Percentiles rank a stretch among this genome's conserved stretches.
These are phyloP conservation scores for Aspergillus flavus DNA, from an alignment of 2,329 filamentous ascomycete species.

Conservation along the genomic window DNA sequence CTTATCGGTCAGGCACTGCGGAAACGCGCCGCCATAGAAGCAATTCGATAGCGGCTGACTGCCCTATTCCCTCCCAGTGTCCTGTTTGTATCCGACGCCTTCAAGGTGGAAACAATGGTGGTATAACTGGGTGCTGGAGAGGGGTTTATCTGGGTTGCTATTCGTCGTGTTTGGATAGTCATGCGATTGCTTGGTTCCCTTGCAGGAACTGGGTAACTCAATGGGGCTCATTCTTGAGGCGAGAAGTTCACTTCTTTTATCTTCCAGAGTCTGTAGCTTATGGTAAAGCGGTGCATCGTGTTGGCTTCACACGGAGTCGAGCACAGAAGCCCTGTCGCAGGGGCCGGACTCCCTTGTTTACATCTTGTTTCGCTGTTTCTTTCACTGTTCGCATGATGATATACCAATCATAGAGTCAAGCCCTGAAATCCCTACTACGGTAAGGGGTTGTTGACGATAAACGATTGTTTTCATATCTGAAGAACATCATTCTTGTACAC, in stretches of 20 bases:
- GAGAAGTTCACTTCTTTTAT: slow-evolving; percentile 67
- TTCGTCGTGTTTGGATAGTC: slow-evolving; percentile 95
- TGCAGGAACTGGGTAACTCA: slow-evolving; percentile 76
- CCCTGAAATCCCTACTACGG: slow-evolving; percentile 69
- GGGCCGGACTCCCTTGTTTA: slow-evolving; percentile 59
- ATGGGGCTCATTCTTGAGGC: slow-evolving; percentile 99
- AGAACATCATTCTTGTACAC: slow-evolving; percentile 34
- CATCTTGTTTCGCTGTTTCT: slow-evolving; percentile 5
- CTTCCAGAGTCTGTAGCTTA: slow-evolving; percentile 55
- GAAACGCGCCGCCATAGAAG: slow-evolving; percentile 99
- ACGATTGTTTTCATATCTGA: slow-evolving; percentile 54
- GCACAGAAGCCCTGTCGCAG: slow-evolving; percentile 68
- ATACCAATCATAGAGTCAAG: slow-evolving; percentile 96
- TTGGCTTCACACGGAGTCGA: slow-evolving; percentile 23
- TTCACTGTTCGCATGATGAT: slow-evolving; percentile 80
- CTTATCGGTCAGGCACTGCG: slow-evolving; percentile 62
- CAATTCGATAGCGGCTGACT: slow-evolving; percentile 79
- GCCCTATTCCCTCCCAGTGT: slow-evolving; percentile 52
- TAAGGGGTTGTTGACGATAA: slow-evolving; percentile 51
- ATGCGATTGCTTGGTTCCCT: slow-evolving; percentile 83
- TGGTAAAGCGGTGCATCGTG: slow-evolving; percentile 51
- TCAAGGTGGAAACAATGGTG: slow-evolving; percentile 41
- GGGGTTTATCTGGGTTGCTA: slow-evolving; percentile 57
- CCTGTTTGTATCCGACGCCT: slow-evolving; percentile 57
- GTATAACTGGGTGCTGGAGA: slow-evolving; percentile 36